Evolutionary conservation across 2,329 filamentous ascomycete species (phyloP), one percentile per base, ranked within the genome.

Genomic region (Hymenoscyphus albidus): DNA sequence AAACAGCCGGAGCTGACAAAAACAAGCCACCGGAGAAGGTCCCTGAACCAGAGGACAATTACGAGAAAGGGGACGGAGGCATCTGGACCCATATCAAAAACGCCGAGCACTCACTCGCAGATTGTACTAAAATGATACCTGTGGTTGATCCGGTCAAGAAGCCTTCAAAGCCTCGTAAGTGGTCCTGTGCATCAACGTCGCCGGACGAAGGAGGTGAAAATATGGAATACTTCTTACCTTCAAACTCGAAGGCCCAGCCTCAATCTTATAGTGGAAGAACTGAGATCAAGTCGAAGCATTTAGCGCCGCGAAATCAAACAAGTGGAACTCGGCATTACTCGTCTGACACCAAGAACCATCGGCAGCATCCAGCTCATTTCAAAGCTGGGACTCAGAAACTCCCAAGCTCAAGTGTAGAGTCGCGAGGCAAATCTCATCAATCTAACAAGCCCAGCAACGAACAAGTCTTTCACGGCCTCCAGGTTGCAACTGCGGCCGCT

Each of bases 401-500:
- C 2, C 39, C 61, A 42, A 31, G 51, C 5, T 22, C 27, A 60
- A 39, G 44, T 16, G 16, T 58, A 27, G 31, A 38, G 10, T 56
- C 66, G 18, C 51, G 48, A 5, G 16, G 55, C 0, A 63, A 56
- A 40, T 55, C 59, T 57, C 42, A 39, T 42, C 61, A 39, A 31
- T 22, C 56, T 13, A 32, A 40, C 58, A 12, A 22, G 60, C 32
- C 32, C 5, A 61, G 18, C 16, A 63, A 86, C 70, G 77, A 78
- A 57, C 82, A 85, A 70, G 80, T 87, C 2, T 78, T 86, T 59
- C 78, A 80, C 60, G 85, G 84, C 0, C 74, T 87, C 12, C 81
- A 83, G 65, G 79, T 86, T 48, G 83, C 83, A 5, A 80, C 82
- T 38, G 81, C 81, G 5, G 85, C 84, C 12, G 84, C 84, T 4